A percentile compares a stretch with the other conserved stretches of the same genome.
Conservation (phyloP, 2,329 filamentous ascomycete species). For the Colletotrichum somersetense region DNA sequence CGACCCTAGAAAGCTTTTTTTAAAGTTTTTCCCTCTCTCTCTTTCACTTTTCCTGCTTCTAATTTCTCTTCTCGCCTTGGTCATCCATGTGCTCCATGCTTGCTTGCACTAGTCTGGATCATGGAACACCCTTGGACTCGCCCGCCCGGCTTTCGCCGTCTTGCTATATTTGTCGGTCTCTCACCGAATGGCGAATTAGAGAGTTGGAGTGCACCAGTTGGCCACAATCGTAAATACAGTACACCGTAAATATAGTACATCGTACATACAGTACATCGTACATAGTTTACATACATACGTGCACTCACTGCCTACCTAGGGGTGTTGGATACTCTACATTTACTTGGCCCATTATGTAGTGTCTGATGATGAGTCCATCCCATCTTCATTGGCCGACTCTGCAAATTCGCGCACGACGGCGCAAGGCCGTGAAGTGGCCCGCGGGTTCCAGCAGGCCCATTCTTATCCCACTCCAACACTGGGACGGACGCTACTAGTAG, state of each 20-base stretch:
- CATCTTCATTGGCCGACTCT: conserved; percentile 16
- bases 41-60: too few relatives aligned
- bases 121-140: neutral
- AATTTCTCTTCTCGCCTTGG: too few relatives aligned
- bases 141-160: neutral
- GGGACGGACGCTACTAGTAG: too few relatives aligned
- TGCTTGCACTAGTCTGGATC: neutral
- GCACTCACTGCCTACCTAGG: too few relatives aligned
- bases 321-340: too few relatives aligned
- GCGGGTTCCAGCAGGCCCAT: neutral
- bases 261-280: too few relatives aligned
- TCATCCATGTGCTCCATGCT: neutral
- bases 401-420: neutral
- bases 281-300: neutral
- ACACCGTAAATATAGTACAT: neutral
- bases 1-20: neutral
- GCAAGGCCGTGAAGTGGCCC: neutral
- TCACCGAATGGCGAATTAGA: neutral
- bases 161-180: neutral
- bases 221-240: neutral
- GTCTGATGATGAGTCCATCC: conserved; percentile 7
- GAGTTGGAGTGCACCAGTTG: neutral
- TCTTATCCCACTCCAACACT: neutral
- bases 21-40: neutral
- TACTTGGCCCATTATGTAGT: neutral